A percentile compares a stretch with the other conserved stretches of the same genome.
Evolutionary conservation across 2,329 filamentous ascomycete species (phyloP).

Genomic region (Juglanconis sp.): DNA sequence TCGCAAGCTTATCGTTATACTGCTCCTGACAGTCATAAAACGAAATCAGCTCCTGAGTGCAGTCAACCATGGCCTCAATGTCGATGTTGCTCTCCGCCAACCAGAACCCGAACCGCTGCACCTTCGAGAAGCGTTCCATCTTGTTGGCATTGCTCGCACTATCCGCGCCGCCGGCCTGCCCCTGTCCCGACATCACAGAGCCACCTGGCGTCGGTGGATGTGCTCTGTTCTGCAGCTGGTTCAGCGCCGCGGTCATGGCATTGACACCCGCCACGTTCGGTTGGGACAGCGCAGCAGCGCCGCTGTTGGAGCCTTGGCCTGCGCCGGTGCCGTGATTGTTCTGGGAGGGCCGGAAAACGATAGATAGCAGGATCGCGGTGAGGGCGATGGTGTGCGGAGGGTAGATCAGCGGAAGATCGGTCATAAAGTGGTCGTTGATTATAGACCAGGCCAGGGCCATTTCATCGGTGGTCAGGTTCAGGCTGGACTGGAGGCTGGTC

Average conservation of each 20-base stretch:
- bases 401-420: conserved; percentile 81
- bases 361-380: conserved; percentile 76
- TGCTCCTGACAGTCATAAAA: conserved; percentile 72
- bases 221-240: conserved; percentile 39
- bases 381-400: conserved; percentile 87
- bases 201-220: conserved; percentile 17
- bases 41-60: conserved; percentile 86
- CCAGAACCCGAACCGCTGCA: conserved; percentile 70
- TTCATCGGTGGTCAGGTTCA: conserved; percentile 75
- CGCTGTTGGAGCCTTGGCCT: conserved; percentile 16
- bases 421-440: conserved; percentile 90
- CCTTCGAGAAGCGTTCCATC: conserved; percentile 56
- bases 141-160: conserved; percentile 25
- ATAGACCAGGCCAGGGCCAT: conserved; percentile 73
- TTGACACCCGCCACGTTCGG: conserved; percentile 38
- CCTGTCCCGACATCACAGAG: conserved; percentile 17
- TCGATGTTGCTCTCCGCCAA: conserved; percentile 83
- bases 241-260: conserved; percentile 46
- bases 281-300: conserved; percentile 19
- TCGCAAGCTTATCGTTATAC: conserved; percentile 57
- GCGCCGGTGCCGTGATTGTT: conserved; percentile 27
- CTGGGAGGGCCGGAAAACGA: conserved; percentile 70
- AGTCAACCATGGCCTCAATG: conserved; percentile 80
- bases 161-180: conserved; percentile 19
- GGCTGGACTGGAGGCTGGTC: conserved; percentile 64